Conservation (phyloP, 1,139 yeast genomes). For the Scheffersomyces stambukii region DNA sequence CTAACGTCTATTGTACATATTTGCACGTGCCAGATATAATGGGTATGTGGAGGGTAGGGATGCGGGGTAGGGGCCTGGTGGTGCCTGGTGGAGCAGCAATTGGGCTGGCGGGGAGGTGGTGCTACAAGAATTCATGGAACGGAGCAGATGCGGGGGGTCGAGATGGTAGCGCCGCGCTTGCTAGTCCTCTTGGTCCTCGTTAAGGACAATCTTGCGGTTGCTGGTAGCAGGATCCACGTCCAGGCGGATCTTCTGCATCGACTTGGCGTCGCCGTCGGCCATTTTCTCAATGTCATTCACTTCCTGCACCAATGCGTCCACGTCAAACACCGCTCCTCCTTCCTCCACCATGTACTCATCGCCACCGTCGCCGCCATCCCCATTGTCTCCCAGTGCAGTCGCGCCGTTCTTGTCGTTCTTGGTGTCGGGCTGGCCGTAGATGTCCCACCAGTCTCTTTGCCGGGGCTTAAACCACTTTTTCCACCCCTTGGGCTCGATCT, state of each 20-base stretch:
- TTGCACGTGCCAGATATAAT: no score
- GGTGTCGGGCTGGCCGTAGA: conserved; percentile 39
- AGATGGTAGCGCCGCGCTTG: no score
- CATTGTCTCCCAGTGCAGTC: conserved; percentile 11
- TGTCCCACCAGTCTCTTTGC: conserved; percentile 87
- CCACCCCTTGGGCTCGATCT: conserved; percentile 43
- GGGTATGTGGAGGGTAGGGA: no score
- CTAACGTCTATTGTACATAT: no score
- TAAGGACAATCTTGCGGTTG: conserved; percentile 6
- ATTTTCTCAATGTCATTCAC: conserved; percentile 40
- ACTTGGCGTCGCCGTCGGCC: conserved; percentile 16
- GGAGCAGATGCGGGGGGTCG: no score
- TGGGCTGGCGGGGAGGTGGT: no score
- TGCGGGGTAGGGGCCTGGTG: no score
- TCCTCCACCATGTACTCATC: conserved; percentile 15
- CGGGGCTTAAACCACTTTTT: conserved; percentile 70
- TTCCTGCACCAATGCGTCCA: conserved; percentile 42
- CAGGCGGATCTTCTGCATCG: conserved; percentile 10
- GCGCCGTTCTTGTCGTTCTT: conserved; percentile 12
- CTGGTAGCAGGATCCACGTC: conserved; percentile 10
- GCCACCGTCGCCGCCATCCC: conserved; percentile 7
- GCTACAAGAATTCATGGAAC: no score
- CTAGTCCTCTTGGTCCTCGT: conserved; percentile 19
- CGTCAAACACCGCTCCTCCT: conserved; percentile 37
- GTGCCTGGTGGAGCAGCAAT: no score